Conservation (phyloP, 2,329 filamentous ascomycete genomes). For the Phoma sp. region DNA sequence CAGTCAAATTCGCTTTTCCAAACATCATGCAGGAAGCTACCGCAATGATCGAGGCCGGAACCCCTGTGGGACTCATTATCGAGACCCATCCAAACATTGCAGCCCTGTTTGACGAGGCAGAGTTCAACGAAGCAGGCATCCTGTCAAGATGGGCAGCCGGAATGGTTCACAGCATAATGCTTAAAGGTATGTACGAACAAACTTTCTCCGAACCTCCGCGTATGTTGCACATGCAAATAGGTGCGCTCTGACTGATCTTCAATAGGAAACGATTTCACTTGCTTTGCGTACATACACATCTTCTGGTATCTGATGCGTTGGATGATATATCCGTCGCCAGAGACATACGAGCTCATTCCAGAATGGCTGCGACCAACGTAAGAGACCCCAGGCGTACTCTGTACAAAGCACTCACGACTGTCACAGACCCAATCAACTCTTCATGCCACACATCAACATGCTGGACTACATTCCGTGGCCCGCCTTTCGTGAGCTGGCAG, state of each 20-base stretch:
- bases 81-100: conserved; percentile 31
- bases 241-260: neutral
- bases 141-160: conserved; percentile 30
- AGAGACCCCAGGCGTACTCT: neutral
- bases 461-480: conserved; percentile 33
- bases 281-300: conserved; percentile 31
- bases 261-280: conserved; percentile 32
- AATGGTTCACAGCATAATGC: conserved; percentile 28
- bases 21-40: conserved; percentile 22
- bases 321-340: conserved; percentile 33
- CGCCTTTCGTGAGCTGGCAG: conserved; percentile 32
- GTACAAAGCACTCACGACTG: neutral
- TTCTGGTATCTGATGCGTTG: conserved; percentile 34
- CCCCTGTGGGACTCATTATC: conserved; percentile 18
- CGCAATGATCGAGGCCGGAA: conserved; percentile 19
- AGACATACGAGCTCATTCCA: conserved; percentile 31
- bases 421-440: conserved; percentile 31
- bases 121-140: conserved; percentile 24
- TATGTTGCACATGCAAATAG: neutral
- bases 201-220: neutral
- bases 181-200: conserved; percentile 21
- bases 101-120: conserved; percentile 27
- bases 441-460: conserved; percentile 34
- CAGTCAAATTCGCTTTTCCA: conserved; percentile 17
- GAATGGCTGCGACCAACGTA: conserved; percentile 35